These are phyloP conservation scores for Rhodotorula sp. DNA, from an alignment of 1,284 basidiomycete species.

Conservation along the genomic window DNA sequence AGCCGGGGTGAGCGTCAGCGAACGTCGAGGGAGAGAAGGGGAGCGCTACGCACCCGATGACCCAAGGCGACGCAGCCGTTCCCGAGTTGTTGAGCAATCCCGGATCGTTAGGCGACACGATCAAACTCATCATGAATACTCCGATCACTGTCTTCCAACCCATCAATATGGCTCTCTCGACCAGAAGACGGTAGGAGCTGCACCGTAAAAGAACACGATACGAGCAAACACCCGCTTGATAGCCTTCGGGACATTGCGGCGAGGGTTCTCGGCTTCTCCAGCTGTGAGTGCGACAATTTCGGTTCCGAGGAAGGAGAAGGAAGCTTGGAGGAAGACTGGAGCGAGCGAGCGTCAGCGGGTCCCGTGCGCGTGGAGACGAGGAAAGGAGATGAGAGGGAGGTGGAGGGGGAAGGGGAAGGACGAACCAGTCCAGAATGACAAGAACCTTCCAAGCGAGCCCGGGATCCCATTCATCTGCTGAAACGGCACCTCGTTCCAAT, in stretches of 20 bases:
- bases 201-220: conserved; percentile 47
- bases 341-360: neutral
- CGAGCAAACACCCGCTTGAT: conserved; percentile 69
- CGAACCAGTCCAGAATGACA: conserved; percentile 18
- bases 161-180: no score
- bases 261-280: conserved; percentile 47
- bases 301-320: conserved; percentile 64
- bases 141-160: conserved; percentile 10
- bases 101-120: conserved; percentile 69
- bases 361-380: no score
- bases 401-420: no score
- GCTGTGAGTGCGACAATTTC: conserved; percentile 73
- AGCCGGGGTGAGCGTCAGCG: no score
- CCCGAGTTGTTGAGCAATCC: conserved; percentile 59
- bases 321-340: conserved; percentile 40
- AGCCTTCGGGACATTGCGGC: conserved; percentile 72
- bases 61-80: conserved; percentile 64
- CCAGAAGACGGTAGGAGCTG: no score
- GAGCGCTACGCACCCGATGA: conserved; percentile 56
- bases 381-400: no score
- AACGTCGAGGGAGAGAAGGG: no score
- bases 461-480: conserved; percentile 45
- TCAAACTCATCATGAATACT: conserved; percentile 61
- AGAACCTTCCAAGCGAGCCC: conserved; percentile 48
- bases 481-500: conserved; percentile 66